Conservation (phyloP, 78 protist genomes). For the Dictyostelium citrinum region DNA sequence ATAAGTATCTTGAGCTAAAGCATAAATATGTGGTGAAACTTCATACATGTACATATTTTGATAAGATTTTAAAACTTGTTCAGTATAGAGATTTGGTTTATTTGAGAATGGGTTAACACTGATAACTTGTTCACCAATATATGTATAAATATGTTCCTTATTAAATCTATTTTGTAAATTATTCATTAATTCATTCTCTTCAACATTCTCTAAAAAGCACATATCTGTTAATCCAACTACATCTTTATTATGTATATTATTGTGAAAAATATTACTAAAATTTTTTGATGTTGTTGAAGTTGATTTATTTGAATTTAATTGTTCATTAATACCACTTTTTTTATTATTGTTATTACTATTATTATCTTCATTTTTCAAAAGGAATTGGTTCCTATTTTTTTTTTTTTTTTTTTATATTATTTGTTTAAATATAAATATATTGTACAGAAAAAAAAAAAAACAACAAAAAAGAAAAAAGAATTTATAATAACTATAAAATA, state of each 20-base stretch:
- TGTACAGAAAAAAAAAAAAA: too few relatives aligned
- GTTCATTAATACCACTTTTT: neutral
- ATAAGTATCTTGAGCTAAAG: slow-evolving; percentile 86
- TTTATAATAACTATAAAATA: too few relatives aligned
- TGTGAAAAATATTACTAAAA: neutral
- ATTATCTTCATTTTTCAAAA: neutral
- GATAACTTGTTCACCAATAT: slow-evolving; percentile 54
- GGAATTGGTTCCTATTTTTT: neutral
- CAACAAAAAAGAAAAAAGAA: too few relatives aligned
- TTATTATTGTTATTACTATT: neutral
- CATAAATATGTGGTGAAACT: slow-evolving; percentile 84
- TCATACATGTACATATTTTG: slow-evolving; percentile 69
- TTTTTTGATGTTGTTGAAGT: neutral
- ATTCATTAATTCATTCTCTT: neutral
- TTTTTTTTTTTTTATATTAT: neutral
- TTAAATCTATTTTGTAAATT: slow-evolving; percentile 14
- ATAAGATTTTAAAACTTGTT: neutral
- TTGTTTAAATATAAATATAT: too few relatives aligned
- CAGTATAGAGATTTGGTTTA: neutral
- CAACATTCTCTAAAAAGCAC: slow-evolving; percentile 33
- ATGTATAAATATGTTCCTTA: slow-evolving; percentile 19
- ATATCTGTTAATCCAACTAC: slow-evolving; percentile 26
- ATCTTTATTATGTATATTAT: neutral
- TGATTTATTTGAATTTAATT: neutral
- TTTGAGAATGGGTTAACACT: slow-evolving; percentile 58